Base-by-base conservation (phyloP, 176 grass and related monocot species). In the Sorghum bicolor region DNA sequence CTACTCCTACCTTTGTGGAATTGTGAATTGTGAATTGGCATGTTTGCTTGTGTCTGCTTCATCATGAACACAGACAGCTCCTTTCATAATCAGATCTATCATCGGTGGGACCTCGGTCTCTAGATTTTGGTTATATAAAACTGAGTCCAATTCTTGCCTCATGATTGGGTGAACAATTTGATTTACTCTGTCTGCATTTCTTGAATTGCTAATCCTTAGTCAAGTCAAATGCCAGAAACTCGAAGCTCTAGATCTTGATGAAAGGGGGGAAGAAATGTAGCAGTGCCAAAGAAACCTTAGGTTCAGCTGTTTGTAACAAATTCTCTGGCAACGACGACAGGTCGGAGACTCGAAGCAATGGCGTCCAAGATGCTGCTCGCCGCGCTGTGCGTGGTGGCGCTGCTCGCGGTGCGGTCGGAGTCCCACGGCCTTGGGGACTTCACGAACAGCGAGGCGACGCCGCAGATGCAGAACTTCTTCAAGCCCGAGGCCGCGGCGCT, bases 401-500 rank as follows among this genome's bases (percentile, higher is more conserved):
- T 86, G 2, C 15, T 90, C 6, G 75, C 69, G 61, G 88, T 75
- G 19, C 37, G 84, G 33, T 87, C 84, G 47, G 75, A 90, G 30
- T 62, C 79, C 19, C 88, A 90, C 75, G 84, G 84, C n/a, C 19
- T 75, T 30, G 68, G 61, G n/a, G 84, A 86, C 17, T 86, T 75
- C 61, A 2, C 26, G 19, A 48, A 39, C 36, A 37, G 67, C 37
- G 58, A 86, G 45, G 19, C 67, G 58, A 74, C 84, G 47, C 58
- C 84, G 29, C 25, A 0, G 67, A 90, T 86, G 88, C 37, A 30
- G 22, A 66, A 41, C 79, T 90, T 90, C 84, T 90, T 90, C 83
- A 90, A 90, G 88, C 84, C 88, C 11, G 74, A 90, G 74, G 88
- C 79, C 58, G 84, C 84, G 45, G 29, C 52, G 83, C 88, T 90